Evolutionary conservation across 805 yeast genomes (phyloP), one percentile per base, ranked within the genome.

Genomic region (Candida xiaguanensis): DNA sequence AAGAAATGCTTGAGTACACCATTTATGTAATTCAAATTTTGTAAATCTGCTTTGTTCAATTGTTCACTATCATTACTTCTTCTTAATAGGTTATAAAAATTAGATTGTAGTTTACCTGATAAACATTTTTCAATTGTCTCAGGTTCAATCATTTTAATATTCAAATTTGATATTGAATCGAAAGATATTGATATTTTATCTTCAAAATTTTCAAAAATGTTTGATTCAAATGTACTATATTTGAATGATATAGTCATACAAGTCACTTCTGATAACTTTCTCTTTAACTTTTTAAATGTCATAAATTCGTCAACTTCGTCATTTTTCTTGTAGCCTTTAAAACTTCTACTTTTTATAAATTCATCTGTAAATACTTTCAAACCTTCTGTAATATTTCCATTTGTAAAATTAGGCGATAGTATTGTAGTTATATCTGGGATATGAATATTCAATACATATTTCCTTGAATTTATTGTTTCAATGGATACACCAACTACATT

Each of bases 361-460:
- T 13, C 13, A 7, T 20, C 27, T 5, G 25, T 5, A 20, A 32
- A 32, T 22, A 19, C 3, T 22, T 32, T 13, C 26, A 32, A 12
- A 14, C 18, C 12, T 20, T 22, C 26, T 16, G 11, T 19, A 13
- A n/a, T 13, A 5, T 32, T 19, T 32, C 12, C 27, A 13, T 22
- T 8, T 4, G 19, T 4, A 14, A 19, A 12, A 12, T 29, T 19
- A 13, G 34, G 34, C 11, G 34, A 12, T 9, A 36, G 3, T 5
- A 20, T 5, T 1, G 71, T 51, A 8, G 62, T 61, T 4, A 67
- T 38, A 46, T 72, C 77, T 3, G 74, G 72, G 7, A 72, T 46
- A 46, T 72, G 77, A 6, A 72, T 40, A 38, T 65, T 61, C 8
- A 72, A 36, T 4, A 44, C 33, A 40, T 62, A 59, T 38, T 61